Evolutionary conservation across 192 early-diverging fungal genomes (phyloP), one percentile per base, ranked within the genome.

Genomic region (Kappamyces sp.): DNA sequence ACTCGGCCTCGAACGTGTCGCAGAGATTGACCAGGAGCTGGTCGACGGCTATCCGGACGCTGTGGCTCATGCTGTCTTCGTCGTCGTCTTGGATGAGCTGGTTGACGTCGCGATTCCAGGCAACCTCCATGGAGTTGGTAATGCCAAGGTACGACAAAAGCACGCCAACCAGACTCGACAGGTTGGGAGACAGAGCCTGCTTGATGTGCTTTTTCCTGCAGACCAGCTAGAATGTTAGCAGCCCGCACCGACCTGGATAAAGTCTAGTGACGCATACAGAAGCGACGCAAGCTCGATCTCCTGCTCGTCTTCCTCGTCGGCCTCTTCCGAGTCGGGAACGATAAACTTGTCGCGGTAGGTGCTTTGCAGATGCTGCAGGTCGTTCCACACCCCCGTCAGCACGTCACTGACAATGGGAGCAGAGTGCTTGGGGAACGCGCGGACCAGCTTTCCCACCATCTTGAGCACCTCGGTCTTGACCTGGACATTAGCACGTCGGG

Each of bases 11-110:
- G 72, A 81, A 70, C 32, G 75, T 72, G 5, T 83, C 81, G 5
- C 69, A 43, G 9, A 90, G 34, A 72, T 45, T 48, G 29, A 70
- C 51, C n/a, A 93, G 64, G 12, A 89, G 69, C 66, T 93, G 89
- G 43, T 86, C 78, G 5, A 87, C 84, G 33, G 90, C 84, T 12
- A 93, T 82, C 46, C 93, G 80, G 46, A 93, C 87, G 57, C 85
- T 96, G 64, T 87, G 94, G n/a, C 72, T 85, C 40, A 84, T 83
- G 1, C 84, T 85, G 51, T 91, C 91, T 47, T 94, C 91, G 47
- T 94, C 90, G 49, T 91, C 90, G 54, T 96, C 93, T 15, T 88
- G 88, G 34, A 96, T 84, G 63, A 84, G 94, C 64, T 92, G 81
- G 57, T 93, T 89, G 47, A 89, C 80, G 63, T 96, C 91, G 35